A percentile compares a stretch with the other conserved stretches of the same genome.
Evolutionary conservation across 768 basidiomycete genomes (phyloP).

Genomic region (Symmetrospora coprosmae): DNA sequence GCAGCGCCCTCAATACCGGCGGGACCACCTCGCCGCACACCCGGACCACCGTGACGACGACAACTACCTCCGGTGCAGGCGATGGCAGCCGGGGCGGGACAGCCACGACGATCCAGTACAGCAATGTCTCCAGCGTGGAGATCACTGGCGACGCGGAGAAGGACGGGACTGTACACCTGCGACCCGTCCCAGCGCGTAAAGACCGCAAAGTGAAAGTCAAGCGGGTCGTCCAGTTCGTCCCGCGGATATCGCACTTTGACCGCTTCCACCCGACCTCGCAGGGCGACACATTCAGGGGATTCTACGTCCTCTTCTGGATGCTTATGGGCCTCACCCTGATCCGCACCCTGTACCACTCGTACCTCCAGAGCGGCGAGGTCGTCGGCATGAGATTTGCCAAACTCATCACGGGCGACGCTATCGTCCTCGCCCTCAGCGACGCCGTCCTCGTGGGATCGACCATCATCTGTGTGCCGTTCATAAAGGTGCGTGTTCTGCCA

Average conservation of each 20-base stretch:
- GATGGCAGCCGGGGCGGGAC: neutral
- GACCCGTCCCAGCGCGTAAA: neutral
- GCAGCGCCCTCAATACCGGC: no score
- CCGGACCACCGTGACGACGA: constrained; percentile 8
- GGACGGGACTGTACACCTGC: constrained; percentile 17
- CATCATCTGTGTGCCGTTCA: constrained; percentile 63
- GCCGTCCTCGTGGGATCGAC: constrained; percentile 64
- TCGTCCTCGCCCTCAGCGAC: constrained; percentile 70
- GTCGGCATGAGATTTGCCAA: constrained; percentile 66
- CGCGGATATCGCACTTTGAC: constrained; percentile 19
- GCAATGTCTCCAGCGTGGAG: neutral
- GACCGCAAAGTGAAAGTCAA: constrained; percentile 22
- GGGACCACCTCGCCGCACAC: neutral
- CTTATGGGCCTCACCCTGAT: constrained; percentile 64
- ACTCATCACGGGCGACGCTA: constrained; percentile 72
- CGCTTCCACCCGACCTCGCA: constrained; percentile 21
- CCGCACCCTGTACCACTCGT: constrained; percentile 44
- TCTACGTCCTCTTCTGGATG: constrained; percentile 83
- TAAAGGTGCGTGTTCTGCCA: constrained; percentile 42
- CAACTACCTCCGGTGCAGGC: neutral
- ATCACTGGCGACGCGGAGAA: neutral
- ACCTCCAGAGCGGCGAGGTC: constrained; percentile 62
- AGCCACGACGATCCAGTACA: constrained; percentile 18
- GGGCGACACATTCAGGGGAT: constrained; percentile 44
- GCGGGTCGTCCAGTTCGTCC: constrained; percentile 20